Conservation (phyloP, 2,329 filamentous ascomycete species). For the Huntiella moniliformis region DNA sequence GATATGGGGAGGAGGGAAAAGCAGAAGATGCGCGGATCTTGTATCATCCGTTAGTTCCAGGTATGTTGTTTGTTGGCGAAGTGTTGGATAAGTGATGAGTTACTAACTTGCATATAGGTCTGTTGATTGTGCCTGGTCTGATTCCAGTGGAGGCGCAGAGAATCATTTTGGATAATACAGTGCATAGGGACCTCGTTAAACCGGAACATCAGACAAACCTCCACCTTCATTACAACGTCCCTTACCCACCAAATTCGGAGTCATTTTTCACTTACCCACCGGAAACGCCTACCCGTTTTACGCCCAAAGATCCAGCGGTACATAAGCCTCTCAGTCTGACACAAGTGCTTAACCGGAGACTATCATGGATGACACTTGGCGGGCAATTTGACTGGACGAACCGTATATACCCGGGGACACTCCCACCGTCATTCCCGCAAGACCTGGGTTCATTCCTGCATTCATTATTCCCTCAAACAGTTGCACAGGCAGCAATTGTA, state of each 20-base stretch:
- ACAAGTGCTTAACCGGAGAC: slow-evolving; percentile 56
- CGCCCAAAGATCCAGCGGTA: slow-evolving; percentile 50
- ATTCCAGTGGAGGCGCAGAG: slow-evolving; percentile 52
- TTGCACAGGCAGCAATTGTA: slow-evolving; percentile 75
- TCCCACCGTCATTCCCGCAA: slow-evolving; percentile 51
- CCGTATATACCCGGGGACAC: slow-evolving; percentile 55
- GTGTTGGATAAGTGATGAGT: background rate
- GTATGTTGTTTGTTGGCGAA: slow-evolving; percentile 24
- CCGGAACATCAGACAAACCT: slow-evolving; percentile 70
- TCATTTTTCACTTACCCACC: slow-evolving; percentile 38
- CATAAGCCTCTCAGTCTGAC: slow-evolving; percentile 55
- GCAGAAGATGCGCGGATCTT: slow-evolving; percentile 32
- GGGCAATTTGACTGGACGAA: slow-evolving; percentile 94
- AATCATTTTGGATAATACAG: slow-evolving; percentile 48
- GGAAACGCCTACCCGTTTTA: slow-evolving; percentile 34
- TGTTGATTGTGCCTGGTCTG: slow-evolving; percentile 58
- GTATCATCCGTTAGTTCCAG: slow-evolving; percentile 47
- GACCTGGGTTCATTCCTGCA: slow-evolving; percentile 54
- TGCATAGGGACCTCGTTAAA: slow-evolving; percentile 60
- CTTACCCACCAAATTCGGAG: slow-evolving; percentile 28
- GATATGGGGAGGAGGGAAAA: slow-evolving; percentile 18
- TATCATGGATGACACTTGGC: slow-evolving; percentile 88
- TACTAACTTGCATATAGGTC: slow-evolving; percentile 32
- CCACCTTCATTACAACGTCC: slow-evolving; percentile 60
- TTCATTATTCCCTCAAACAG: slow-evolving; percentile 54